Evolutionary conservation across 1,284 basidiomycete species (phyloP).

Genomic region (Pholiota adiposa): DNA sequence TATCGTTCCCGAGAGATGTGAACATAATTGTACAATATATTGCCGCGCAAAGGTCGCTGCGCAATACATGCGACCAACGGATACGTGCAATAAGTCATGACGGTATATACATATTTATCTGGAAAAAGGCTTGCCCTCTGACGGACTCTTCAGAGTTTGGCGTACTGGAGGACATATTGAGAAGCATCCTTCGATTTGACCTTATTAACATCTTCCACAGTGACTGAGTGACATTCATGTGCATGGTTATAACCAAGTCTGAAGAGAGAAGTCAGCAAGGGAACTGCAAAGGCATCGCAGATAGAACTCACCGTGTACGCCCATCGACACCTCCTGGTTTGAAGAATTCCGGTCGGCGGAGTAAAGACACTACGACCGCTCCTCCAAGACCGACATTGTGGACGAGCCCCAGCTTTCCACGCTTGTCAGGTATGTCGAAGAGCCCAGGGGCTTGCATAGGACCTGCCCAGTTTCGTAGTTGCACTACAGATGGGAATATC

Average conservation of each 20-base stretch:
- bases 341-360: slow-evolving; percentile 78
- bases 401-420: slow-evolving; percentile 80
- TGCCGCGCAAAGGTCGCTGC: background rate
- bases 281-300: background rate
- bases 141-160: slow-evolving; percentile 41
- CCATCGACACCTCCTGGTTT: slow-evolving; percentile 66
- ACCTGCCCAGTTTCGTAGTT: slow-evolving; percentile 78
- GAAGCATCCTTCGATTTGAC: slow-evolving; percentile 71
- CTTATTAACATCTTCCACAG: slow-evolving; percentile 68
- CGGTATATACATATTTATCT: background rate
- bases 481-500: slow-evolving; percentile 50
- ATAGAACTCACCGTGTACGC: slow-evolving; percentile 53
- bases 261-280: slow-evolving; percentile 6
- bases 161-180: slow-evolving; percentile 47
- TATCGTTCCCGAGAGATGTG: background rate
- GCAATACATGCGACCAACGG: background rate
- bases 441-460: slow-evolving; percentile 81
- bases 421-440: slow-evolving; percentile 61
- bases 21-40: background rate
- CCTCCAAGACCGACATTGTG: slow-evolving; percentile 88
- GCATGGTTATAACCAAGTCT: slow-evolving; percentile 85
- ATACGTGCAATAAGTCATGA: background rate
- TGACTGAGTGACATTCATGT: slow-evolving; percentile 64
- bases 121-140: background rate
- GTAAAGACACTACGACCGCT: slow-evolving; percentile 74